Evolutionary conservation across 108 stramenopile genomes (phyloP).

Genomic region (Fragilaria crotonensis): DNA sequence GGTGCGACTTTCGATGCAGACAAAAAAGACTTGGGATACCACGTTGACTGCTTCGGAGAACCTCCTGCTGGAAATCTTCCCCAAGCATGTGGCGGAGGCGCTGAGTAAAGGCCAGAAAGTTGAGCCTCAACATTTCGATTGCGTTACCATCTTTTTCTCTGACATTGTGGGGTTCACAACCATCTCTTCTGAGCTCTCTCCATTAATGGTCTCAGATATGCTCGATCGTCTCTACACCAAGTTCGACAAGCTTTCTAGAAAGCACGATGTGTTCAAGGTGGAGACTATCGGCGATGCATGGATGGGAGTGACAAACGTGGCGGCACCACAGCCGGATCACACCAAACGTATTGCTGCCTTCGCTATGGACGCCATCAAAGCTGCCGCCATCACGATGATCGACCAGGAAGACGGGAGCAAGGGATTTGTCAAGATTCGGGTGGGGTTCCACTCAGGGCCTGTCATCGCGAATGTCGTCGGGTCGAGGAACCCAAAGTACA

Average conservation of each 20-base stretch:
- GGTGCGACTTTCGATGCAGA: slow-evolving; percentile 10
- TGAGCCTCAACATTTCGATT: slow-evolving; percentile 38
- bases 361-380: slow-evolving; percentile 33
- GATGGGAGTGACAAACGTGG: slow-evolving; percentile 14
- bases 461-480: slow-evolving; percentile 44
- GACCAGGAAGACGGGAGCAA: slow-evolving; percentile 25
- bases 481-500: slow-evolving; percentile 29
- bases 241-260: slow-evolving; percentile 51
- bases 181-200: slow-evolving; percentile 40
- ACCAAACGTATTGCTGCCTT: slow-evolving; percentile 47
- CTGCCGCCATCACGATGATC: slow-evolving; percentile 25
- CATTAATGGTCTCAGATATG: slow-evolving; percentile 50
- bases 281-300: slow-evolving; percentile 47
- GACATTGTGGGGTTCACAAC: slow-evolving; percentile 71
- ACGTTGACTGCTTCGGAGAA: neutral
- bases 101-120: slow-evolving; percentile 40
- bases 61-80: slow-evolving; percentile 31
- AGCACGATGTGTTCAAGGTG: slow-evolving; percentile 49
- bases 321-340: slow-evolving; percentile 29
- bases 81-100: slow-evolving; percentile 44
- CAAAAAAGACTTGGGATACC: neutral
- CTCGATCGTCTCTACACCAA: slow-evolving; percentile 54
- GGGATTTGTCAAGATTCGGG: slow-evolving; percentile 39
- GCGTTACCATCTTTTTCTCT: slow-evolving; percentile 53
- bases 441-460: slow-evolving; percentile 47